Evolutionary conservation across 2,329 filamentous ascomycete genomes (phyloP), one percentile per base, ranked within the genome.

Genomic region (Aspergillus sp.): DNA sequence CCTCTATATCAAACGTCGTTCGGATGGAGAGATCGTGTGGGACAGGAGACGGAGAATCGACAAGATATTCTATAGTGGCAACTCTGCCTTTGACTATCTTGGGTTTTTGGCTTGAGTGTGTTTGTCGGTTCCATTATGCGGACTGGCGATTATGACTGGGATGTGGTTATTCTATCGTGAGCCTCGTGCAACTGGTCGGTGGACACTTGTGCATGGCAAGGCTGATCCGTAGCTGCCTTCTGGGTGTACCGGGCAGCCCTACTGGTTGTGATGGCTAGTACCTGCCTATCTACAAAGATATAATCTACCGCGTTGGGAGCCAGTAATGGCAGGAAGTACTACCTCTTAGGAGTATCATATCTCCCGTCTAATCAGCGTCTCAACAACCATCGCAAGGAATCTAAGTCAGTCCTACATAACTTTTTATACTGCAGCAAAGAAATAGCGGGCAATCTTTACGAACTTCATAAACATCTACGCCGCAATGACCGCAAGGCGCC

Each of bases 1-100:
- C 17, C 61, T 82, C 57, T 81, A 83, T 61, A 81, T 84, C 64
- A 81, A 78, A 63, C 75, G 75, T 61, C 72, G 68, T 32, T 68
- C 66, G 5, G 66, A 75, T 51, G 76, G 72, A 17, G 75, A 77
- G 23, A 65, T 79, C 36, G 76, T 85, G 2, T 86, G 83, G 83
- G 81, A 85, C 65, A 74, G 83, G 42, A 75, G 74, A 50, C 73
- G 65, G 69, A 78, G 79, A 64, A 75, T 79, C 50, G 81, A 83
- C 68, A 76, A 72, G 64, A 71, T 83, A 5, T 83, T 82, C 62
- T 74, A 74, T 7, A 82, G 78, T 69, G 80, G 79, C 8, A 72
- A 74, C 54, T 73, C 71, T 4, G 72, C 70, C 5, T 73, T 70
- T 50, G 65, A 62, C 30, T 72, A 69, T 61, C 57, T 72, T 49